Evolutionary conservation across 2,329 filamentous ascomycete genomes (phyloP).

Genomic region (Fusarium nisikadoi): DNA sequence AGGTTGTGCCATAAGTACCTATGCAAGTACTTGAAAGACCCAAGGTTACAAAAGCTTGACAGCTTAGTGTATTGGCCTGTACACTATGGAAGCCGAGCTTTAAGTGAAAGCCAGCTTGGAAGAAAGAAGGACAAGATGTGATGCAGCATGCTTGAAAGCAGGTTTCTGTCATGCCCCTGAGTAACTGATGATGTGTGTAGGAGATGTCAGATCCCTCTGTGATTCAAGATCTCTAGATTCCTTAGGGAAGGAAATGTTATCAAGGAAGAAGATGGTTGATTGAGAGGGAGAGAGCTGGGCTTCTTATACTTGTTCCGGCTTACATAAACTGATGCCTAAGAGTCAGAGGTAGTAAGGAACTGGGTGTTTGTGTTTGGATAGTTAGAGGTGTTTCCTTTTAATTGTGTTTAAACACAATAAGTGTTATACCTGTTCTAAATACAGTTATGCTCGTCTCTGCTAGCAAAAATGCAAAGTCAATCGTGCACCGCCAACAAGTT

Average conservation of each 20-base stretch:
- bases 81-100: neutral
- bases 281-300: neutral
- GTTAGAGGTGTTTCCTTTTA: fast-evolving
- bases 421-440: neutral
- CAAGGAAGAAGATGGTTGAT: neutral
- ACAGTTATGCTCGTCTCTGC: neutral
- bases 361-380: fast-evolving
- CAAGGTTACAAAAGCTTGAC: neutral
- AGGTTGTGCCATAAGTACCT: neutral
- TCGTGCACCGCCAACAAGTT: neutral
- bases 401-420: fast-evolving
- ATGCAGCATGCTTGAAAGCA: neutral
- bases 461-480: no score
- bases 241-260: fast-evolving
- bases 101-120: neutral
- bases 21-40: neutral
- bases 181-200: neutral
- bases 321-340: neutral
- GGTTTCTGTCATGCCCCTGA: neutral
- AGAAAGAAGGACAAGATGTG: neutral
- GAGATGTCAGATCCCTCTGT: no score
- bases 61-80: no score
- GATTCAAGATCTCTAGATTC: fast-evolving
- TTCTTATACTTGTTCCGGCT: neutral
- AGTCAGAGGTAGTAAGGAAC: neutral